These are phyloP conservation scores for Xylariaceae sp. DNA, from an alignment of 2,329 filamentous ascomycete genomes.

Conservation along the genomic window DNA sequence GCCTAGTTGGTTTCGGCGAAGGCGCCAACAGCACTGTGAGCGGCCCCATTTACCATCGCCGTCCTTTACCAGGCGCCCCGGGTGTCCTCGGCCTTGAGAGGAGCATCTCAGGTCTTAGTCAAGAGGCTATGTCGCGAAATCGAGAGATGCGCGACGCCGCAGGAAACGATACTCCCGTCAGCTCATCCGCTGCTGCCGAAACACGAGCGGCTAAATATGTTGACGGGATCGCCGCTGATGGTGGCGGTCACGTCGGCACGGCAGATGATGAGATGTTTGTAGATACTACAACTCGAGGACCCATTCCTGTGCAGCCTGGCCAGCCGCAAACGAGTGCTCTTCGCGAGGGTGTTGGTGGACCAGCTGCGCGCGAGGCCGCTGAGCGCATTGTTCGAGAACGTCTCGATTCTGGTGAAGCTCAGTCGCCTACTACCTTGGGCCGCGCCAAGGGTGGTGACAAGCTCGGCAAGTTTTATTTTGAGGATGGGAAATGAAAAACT, in stretches of 20 bases:
- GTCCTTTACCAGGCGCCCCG: slow-evolving; percentile 37
- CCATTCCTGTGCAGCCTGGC: slow-evolving; percentile 40
- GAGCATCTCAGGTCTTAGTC: slow-evolving; percentile 48
- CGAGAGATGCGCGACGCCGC: slow-evolving; percentile 26
- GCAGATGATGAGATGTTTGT: slow-evolving; percentile 51
- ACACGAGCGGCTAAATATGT: slow-evolving; percentile 60
- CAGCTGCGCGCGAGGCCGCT: slow-evolving; percentile 48
- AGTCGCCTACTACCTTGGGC: slow-evolving; percentile 34
- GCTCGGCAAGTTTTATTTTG: slow-evolving; percentile 58
- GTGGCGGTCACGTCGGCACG: slow-evolving; percentile 33
- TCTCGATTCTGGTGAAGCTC: slow-evolving; percentile 47
- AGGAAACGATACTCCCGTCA: slow-evolving; percentile 39
- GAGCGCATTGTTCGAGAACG: slow-evolving; percentile 61
- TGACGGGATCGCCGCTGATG: slow-evolving; percentile 60
- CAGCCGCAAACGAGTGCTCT: slow-evolving; percentile 34
- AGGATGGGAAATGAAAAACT: slow-evolving; percentile 37
- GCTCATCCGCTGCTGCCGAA: slow-evolving; percentile 44
- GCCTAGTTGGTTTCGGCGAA: slow-evolving; percentile 87
- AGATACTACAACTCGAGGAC: slow-evolving; percentile 60
- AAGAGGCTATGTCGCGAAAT: slow-evolving; percentile 30
- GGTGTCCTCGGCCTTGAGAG: slow-evolving; percentile 38
- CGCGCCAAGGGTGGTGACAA: slow-evolving; percentile 41
- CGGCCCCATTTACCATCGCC: slow-evolving; percentile 65
- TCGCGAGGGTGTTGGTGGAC: slow-evolving; percentile 27
- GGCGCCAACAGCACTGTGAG: slow-evolving; percentile 82